phyloP scores from a whole-genome alignment of 2,329 filamentous ascomycete genomes.

The Sarocladiaceae sp. region DNA sequence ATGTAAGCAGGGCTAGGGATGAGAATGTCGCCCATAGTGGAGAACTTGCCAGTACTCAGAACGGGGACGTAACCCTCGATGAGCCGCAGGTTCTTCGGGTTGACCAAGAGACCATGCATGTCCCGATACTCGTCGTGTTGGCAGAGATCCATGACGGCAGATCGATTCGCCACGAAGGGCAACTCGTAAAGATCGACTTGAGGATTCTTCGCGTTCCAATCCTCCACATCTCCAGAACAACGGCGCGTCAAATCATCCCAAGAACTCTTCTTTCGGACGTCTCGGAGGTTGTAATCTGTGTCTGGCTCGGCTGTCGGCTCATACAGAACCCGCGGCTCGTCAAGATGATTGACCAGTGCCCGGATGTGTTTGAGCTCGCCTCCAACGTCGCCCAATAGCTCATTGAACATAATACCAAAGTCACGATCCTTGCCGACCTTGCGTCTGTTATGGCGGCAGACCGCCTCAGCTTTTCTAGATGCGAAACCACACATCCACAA shows the following conservation, averaged over 20 bases:
- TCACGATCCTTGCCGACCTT: conserved; percentile 26
- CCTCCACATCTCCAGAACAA: conserved; percentile 16
- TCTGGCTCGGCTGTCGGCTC: conserved; percentile 12
- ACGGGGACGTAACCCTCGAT: conserved; percentile 37
- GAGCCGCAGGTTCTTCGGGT: conserved; percentile 34
- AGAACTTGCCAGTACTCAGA: conserved; percentile 36
- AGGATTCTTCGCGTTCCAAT: background rate
- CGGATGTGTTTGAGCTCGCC: conserved; percentile 28
- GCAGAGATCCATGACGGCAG: conserved; percentile 32
- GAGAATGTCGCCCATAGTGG: conserved; percentile 45
- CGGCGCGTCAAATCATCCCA: conserved; percentile 26
- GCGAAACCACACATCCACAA: conserved; percentile 31
- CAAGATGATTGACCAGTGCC: conserved; percentile 40
- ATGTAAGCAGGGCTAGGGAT: conserved; percentile 45
- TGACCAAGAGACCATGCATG: conserved; percentile 38
- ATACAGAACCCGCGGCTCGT: conserved; percentile 38
- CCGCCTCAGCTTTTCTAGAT: conserved; percentile 18
- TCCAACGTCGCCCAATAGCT: conserved; percentile 18
- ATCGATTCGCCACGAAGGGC: conserved; percentile 28
- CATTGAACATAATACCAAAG: conserved; percentile 24
- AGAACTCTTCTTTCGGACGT: conserved; percentile 21
- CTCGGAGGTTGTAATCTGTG: conserved; percentile 14
- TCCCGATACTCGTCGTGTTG: conserved; percentile 34
- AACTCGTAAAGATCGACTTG: conserved; percentile 19
- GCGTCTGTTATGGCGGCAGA: conserved; percentile 24